phyloP scores from a whole-genome alignment of 1,139 yeast genomes.

The Arxiozyma slooffiae region DNA sequence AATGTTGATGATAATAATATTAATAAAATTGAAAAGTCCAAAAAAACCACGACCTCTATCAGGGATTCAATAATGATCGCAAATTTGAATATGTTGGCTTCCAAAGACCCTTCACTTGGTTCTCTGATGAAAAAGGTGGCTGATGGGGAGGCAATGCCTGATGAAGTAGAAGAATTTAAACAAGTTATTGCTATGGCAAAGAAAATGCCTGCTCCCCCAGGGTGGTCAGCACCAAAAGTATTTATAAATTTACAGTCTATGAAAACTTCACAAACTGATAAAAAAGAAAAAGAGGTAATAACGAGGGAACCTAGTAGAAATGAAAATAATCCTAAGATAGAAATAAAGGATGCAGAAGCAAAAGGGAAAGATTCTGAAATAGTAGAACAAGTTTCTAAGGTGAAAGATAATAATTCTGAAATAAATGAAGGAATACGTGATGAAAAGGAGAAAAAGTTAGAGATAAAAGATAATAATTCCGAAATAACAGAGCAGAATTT shows the following conservation, averaged over 20 bases:
- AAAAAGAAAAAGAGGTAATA: not conserved
- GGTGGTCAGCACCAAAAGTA: conserved; percentile 16
- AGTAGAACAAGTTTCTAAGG: not conserved
- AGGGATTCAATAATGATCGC: conserved; percentile 74
- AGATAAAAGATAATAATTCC: not conserved
- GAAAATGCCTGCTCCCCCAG: conserved; percentile 52
- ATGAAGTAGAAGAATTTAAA: conserved; percentile 67
- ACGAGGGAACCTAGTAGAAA: not conserved
- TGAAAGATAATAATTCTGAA: not conserved
- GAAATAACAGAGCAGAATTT: not conserved
- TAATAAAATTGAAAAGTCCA: not conserved
- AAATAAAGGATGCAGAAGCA: not conserved
- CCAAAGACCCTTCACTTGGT: conserved; percentile 56
- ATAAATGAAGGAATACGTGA: not conserved
- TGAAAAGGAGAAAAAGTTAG: not conserved
- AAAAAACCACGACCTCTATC: conserved; percentile 20
- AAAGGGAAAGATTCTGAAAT: not conserved
- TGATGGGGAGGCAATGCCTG: conserved; percentile 60
- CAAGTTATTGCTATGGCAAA: conserved; percentile 69
- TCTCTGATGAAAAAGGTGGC: conserved; percentile 77
- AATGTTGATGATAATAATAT: not conserved
- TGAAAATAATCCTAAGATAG: too few relatives aligned
- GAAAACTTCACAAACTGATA: not conserved
- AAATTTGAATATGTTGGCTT: conserved; percentile 72
- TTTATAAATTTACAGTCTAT: not conserved